A percentile compares a stretch with the other conserved stretches of the same genome.
phyloP scores from a whole-genome alignment of 306 rosid species.

The Mimosa pudica region DNA sequence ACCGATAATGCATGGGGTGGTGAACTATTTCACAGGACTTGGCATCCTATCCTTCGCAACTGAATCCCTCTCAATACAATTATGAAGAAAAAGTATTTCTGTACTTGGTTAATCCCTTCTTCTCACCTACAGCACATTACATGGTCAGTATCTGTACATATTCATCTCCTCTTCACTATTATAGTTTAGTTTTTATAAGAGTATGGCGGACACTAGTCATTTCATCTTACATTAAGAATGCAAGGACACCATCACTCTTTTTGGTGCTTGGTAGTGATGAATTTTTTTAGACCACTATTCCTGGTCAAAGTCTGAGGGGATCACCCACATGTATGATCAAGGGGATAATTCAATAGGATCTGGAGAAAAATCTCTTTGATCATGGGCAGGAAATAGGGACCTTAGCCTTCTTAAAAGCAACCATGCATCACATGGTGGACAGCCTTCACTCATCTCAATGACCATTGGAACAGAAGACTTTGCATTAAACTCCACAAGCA shows the following conservation, averaged over 20 bases:
- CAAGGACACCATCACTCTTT: conserved; percentile 10
- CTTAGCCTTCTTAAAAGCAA: conserved; percentile 74
- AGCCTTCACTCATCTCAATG: conserved; percentile 80
- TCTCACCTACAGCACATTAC: neutral
- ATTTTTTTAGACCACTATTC: conserved; percentile 26
- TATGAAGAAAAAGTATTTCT: neutral
- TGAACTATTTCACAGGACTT: conserved; percentile 6
- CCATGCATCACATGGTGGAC: conserved; percentile 70
- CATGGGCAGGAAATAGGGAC: conserved; percentile 38
- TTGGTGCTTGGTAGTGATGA: conserved; percentile 10
- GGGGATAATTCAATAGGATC: conserved; percentile 64
- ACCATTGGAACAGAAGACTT: conserved; percentile 60
- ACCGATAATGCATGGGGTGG: conserved; percentile 1
- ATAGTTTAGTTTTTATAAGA: neutral
- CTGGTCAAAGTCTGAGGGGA: conserved; percentile 9
- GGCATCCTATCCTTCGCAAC: conserved; percentile 6
- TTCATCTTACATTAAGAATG: conserved; percentile 7
- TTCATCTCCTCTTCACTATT: conserved; percentile 5
- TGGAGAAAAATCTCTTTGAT: conserved; percentile 26
- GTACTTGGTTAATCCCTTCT: neutral
- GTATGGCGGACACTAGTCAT: neutral
- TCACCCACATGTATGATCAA: conserved; percentile 34
- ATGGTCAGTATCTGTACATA: conserved; percentile 21
- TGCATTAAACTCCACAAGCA: conserved; percentile 66
- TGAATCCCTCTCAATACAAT: neutral